Conservation (phyloP, 805 yeast genomes). For the Lipomyces sp. region DNA sequence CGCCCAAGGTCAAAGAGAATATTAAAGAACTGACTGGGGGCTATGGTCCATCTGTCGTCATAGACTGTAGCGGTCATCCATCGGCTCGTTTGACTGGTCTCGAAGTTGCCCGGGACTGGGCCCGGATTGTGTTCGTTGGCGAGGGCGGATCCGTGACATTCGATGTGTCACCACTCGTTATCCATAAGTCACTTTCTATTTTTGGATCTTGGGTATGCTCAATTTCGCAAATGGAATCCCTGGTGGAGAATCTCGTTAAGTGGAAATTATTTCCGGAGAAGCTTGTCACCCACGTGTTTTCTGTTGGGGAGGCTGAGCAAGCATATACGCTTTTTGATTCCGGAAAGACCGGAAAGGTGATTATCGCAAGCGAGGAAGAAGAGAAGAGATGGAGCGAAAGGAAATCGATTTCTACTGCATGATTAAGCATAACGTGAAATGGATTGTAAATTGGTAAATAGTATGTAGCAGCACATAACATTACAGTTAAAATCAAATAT, state of each 20-base stretch:
- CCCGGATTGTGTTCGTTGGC: not conserved
- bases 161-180: not conserved
- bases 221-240: not conserved
- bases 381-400: not conserved
- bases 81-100: not conserved
- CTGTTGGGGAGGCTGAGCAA: not conserved
- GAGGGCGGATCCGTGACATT: not conserved
- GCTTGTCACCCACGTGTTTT: not conserved
- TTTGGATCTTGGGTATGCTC: constrained; percentile 5
- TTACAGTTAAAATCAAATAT: too few species aligned
- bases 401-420: too few species aligned
- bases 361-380: not conserved
- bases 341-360: constrained; percentile 1
- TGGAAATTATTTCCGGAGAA: constrained; percentile 1
- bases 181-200: constrained; percentile 1
- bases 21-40: not conserved
- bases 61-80: constrained; percentile 2
- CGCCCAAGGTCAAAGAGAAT: not conserved
- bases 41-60: not conserved
- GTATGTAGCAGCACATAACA: too few species aligned
- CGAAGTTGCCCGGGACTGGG: constrained; percentile 2
- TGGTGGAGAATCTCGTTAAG: not conserved
- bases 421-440: too few species aligned
- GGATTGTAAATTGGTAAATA: too few species aligned
- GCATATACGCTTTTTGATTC: not conserved